Percentiles rank a stretch among this genome's conserved stretches.
Evolutionary conservation across 345 rosid species (phyloP).

Genomic region (Lumnitzera racemosa): DNA sequence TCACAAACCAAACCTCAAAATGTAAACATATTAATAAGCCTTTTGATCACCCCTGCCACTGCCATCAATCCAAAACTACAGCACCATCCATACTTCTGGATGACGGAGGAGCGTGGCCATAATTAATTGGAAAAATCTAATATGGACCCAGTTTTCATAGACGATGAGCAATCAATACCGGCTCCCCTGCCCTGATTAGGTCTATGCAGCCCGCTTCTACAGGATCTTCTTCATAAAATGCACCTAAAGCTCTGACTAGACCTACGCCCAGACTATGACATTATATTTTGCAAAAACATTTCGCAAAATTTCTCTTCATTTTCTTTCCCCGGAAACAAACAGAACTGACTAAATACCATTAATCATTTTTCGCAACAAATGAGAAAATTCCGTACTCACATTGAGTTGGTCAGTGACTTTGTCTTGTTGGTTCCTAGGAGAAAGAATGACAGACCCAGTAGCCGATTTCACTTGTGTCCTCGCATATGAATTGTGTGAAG

Average conservation of each 20-base stretch:
- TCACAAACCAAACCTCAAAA: too few relatives aligned
- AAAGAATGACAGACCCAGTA: constrained; percentile 43
- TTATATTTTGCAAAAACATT: not conserved
- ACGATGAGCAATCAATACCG: too few relatives aligned
- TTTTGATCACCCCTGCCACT: too few relatives aligned
- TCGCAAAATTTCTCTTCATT: not conserved
- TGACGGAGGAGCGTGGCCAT: too few relatives aligned
- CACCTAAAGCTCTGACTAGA: too few relatives aligned
- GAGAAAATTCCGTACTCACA: constrained; percentile 23
- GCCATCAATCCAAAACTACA: too few relatives aligned
- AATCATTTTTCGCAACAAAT: not conserved
- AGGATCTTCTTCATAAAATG: too few relatives aligned
- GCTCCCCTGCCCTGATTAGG: not conserved
- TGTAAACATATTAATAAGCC: too few relatives aligned
- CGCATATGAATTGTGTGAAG: constrained; percentile 88
- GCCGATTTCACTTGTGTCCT: constrained; percentile 37
- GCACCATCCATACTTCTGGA: too few relatives aligned
- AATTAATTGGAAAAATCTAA: too few relatives aligned
- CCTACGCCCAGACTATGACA: not conserved
- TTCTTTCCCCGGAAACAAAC: constrained; percentile 2
- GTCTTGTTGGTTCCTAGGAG: constrained; percentile 83
- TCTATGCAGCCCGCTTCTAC: too few relatives aligned
- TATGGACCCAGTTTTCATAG: too few relatives aligned
- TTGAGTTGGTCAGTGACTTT: constrained; percentile 65
- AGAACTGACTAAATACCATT: not conserved